A percentile compares a stretch with the other conserved stretches of the same genome.
These are phyloP conservation scores for Dacryopinax spathularia DNA, from an alignment of 768 basidiomycete genomes.

Conservation along the genomic window DNA sequence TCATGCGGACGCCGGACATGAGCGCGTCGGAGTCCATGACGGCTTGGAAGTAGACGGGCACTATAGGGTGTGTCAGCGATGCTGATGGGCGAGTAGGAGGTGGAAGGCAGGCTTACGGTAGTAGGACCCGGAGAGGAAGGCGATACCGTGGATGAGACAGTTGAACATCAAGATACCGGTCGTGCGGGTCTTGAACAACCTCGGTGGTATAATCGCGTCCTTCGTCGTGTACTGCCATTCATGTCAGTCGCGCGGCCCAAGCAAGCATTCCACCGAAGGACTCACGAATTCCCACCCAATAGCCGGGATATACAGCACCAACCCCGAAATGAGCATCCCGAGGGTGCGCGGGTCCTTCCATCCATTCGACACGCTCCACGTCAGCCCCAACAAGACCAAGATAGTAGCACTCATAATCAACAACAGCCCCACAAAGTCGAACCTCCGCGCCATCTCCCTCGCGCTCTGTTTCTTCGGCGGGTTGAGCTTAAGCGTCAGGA, in stretches of 20 bases:
- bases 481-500: conserved; percentile 33
- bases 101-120: not conserved
- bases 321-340: conserved; percentile 44
- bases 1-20: conserved; percentile 10
- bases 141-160: conserved; percentile 47
- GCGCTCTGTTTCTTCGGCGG: conserved; percentile 48
- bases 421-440: conserved; percentile 56
- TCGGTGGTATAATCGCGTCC: conserved; percentile 58
- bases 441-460: conserved; percentile 43
- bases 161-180: conserved; percentile 46
- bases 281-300: not conserved
- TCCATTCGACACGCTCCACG: conserved; percentile 33
- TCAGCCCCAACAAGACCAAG: conserved; percentile 56
- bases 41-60: conserved; percentile 11
- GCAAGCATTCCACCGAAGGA: not conserved
- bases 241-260: no score
- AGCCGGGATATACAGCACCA: conserved; percentile 32
- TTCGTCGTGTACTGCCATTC: conserved; percentile 31
- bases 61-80: not conserved
- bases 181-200: conserved; percentile 67
- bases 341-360: conserved; percentile 36
- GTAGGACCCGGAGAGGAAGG: conserved; percentile 39
- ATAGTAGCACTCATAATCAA: conserved; percentile 51
- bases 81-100: not conserved
- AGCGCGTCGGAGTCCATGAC: conserved; percentile 6